Evolutionary conservation across 176 grass and related monocot species (phyloP), one percentile per base, ranked within the genome.

Genomic region (Urochloa ruziziensis): DNA sequence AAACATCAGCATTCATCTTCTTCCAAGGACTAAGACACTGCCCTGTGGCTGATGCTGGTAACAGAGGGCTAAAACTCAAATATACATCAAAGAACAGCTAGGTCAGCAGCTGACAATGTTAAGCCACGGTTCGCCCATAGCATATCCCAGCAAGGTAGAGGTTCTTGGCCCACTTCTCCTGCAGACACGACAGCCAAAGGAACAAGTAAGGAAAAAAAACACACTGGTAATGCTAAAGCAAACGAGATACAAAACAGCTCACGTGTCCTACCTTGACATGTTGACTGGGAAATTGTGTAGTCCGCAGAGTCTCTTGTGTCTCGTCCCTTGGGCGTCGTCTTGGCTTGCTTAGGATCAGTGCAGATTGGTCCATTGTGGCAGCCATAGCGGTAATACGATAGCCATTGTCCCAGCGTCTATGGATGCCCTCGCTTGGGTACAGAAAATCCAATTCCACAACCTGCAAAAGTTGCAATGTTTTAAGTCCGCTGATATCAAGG

Each of bases 71-170:
- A 57, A 18, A 58, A 36, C 62, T 34, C 71, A 89, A 27, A 25
- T 73, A 75, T 71, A 86, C 66, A 70, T 64, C 54, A 70, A 63
- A 63, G 25, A 78, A 44, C 60, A 65, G 60, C 29, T 47, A 19
- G 77, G 72, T 70, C 79, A 76, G 63, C 40, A 82, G 29, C 33
- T 18, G 53, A 73, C 27, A 1, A 40, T 67, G 85, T 81, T 86
- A 96, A 5, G 91, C 91, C 62, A 93, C 94, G 13, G 94, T 96
- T 21, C 94, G 88, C 47, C 94, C 94, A n/a, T 91, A 96, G 86
- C 94, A 96, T 11, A 96, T 88, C 21, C 91, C 86, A 44, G 94
- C 91, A 58, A 96, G 91, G 51, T 96, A 96, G 15, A 96, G 91
- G 78, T 96, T 96, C 80, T 96, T 96, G 39, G 88, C 68, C 91